phyloP scores from a whole-genome alignment of 257 asterid genomes.

The Rauvolfia tetraphylla region DNA sequence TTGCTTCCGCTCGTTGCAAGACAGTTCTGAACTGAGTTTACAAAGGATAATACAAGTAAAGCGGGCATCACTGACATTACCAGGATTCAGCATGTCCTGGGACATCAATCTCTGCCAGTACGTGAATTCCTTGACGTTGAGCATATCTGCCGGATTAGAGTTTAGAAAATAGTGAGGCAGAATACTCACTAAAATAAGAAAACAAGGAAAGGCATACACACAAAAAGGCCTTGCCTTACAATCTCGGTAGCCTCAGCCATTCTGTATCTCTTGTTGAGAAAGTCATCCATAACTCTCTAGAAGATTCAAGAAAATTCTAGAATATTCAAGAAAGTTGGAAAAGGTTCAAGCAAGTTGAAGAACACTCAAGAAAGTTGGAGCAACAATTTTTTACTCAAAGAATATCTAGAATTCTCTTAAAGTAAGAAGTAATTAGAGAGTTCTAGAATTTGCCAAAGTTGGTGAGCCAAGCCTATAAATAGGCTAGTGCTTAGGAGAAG shows the following conservation, averaged over 20 bases:
- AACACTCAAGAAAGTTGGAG: no score
- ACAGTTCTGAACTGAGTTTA: not conserved
- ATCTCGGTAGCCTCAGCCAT: slow-evolving; percentile 73
- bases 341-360: no score
- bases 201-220: not conserved
- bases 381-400: no score
- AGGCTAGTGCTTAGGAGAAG: no score
- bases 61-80: slow-evolving; percentile 31
- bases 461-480: no score
- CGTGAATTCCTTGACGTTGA: slow-evolving; percentile 68
- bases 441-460: no score
- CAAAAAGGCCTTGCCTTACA: slow-evolving; percentile 59
- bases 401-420: no score
- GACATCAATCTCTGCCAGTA: slow-evolving; percentile 88
- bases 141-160: slow-evolving; percentile 59
- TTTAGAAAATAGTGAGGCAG: slow-evolving; percentile 5
- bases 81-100: slow-evolving; percentile 95
- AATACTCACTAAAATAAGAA: not conserved
- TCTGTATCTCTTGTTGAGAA: no score
- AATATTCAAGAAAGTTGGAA: no score
- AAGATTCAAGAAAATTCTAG: no score
- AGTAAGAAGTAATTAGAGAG: no score
- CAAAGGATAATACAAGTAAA: not conserved
- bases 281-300: no score
- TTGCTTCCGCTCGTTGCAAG: not conserved